Base-by-base conservation (phyloP, 2,329 filamentous ascomycete genomes). In the Microcyclospora pomicola region DNA sequence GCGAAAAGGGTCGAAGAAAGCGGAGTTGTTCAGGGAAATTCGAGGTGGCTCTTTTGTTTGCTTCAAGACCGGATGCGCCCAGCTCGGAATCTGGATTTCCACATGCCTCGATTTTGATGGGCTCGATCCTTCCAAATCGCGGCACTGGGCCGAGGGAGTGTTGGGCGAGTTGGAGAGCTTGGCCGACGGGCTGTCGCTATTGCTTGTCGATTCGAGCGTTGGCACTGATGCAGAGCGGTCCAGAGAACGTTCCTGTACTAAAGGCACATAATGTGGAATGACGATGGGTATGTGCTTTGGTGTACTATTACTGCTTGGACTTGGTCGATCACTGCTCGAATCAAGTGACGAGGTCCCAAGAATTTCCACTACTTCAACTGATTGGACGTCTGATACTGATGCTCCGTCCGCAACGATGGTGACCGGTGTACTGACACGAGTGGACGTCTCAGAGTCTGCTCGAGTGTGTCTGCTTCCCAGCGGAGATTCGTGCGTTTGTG, bases 1-100 rank as follows among this genome's bases (percentile, higher is more conserved):
- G 35, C 46, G 34, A 33, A 51, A 50, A 6, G 53, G 45, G 33
- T 51, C 41, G 14, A 48, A 41, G 36, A 48, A 46, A 33, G 38
- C 37, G 27, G 49, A 46, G 40, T 45, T 41, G 33, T 30, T 43
- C 32, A 49, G 38, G 11, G 38, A 32, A 13, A 48, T 34, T 19
- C 44, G 49, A 34, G 58, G 50, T 28, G 59, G 54, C 34, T 55
- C 55, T 11, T 56, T 49, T 40, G 59, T 50, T 37, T 60, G 53
- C 51, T 51, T 55, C 39, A 61, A 52, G 43, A 61, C 50, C 48
- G 64, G 62, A 54, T 59, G 50, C 37, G 61, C 63, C 59, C 59
- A 66, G 39, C 59, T 49, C 32, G 64, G 62, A 44, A 67, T 67
- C 42, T 64, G 52, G 49, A 67, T 67, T 55, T 67, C 63, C 41